Evolutionary conservation across 192 early-diverging fungal species (phyloP).

Genomic region (Entomortierella beljakovae): DNA sequence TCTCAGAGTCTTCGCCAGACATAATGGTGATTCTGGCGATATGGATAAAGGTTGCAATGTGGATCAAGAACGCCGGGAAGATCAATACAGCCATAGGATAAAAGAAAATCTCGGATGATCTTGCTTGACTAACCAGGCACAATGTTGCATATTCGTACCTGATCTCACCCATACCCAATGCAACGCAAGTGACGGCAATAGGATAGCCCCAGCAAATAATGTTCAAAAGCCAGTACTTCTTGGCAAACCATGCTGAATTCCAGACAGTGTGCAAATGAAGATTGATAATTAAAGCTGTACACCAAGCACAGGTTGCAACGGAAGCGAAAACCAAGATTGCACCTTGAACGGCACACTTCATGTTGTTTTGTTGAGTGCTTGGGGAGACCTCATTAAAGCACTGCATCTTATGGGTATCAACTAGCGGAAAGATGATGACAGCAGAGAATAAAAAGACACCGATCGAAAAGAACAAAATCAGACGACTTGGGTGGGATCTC

Average conservation of each 20-base stretch:
- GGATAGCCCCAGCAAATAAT: constrained; percentile 63
- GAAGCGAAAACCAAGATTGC: constrained; percentile 62
- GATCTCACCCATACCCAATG: constrained; percentile 53
- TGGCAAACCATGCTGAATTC: constrained; percentile 61
- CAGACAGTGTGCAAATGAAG: constrained; percentile 68
- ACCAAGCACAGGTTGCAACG: constrained; percentile 56
- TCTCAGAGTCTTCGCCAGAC: constrained; percentile 38
- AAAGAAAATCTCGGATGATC: constrained; percentile 59
- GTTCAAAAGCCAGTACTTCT: constrained; percentile 56
- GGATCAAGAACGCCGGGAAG: constrained; percentile 60
- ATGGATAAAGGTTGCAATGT: constrained; percentile 63
- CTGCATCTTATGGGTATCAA: constrained; percentile 56
- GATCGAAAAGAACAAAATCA: constrained; percentile 61
- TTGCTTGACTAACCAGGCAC: constrained; percentile 58
- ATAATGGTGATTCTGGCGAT: constrained; percentile 55
- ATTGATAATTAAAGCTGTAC: constrained; percentile 60
- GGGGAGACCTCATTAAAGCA: constrained; percentile 50
- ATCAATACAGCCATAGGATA: constrained; percentile 65
- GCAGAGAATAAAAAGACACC: constrained; percentile 62
- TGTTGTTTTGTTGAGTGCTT: constrained; percentile 60
- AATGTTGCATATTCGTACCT: constrained; percentile 64
- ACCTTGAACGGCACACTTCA: constrained; percentile 62
- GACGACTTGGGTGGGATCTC: constrained; percentile 57
- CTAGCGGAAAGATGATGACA: constrained; percentile 60
- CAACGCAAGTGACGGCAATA: constrained; percentile 42